These are phyloP conservation scores for Monosporascus ibericus DNA, from an alignment of 2,329 filamentous ascomycete species.

Conservation along the genomic window DNA sequence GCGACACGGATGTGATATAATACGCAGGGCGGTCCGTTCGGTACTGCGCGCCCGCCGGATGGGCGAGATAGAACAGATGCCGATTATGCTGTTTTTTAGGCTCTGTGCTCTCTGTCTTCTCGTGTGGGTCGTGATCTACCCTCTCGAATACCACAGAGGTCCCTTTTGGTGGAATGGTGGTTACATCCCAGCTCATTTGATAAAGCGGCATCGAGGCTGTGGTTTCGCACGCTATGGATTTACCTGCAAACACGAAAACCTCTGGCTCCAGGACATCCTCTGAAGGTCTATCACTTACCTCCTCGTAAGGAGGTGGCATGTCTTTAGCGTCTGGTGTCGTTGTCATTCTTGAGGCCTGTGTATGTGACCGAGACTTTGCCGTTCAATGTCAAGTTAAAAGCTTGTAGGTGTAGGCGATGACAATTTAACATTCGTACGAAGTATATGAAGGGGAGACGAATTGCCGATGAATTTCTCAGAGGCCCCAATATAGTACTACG, in stretches of 20 bases:
- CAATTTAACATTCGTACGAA: too few relatives aligned
- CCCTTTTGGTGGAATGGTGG: slow-evolving; percentile 5
- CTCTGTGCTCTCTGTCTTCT: not conserved
- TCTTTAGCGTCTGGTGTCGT: not conserved
- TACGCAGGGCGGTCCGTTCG: slow-evolving; percentile 1
- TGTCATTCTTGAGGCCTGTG: too few relatives aligned
- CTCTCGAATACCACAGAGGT: slow-evolving; percentile 6
- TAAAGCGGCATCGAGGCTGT: slow-evolving; percentile 3
- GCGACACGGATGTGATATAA: slow-evolving; percentile 9
- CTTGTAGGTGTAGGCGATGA: too few relatives aligned
- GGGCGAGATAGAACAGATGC: slow-evolving; percentile 9
- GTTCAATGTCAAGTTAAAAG: too few relatives aligned
- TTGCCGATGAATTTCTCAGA: too few relatives aligned
- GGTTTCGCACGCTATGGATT: slow-evolving; percentile 1
- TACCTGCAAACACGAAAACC: not conserved
- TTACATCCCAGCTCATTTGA: slow-evolving; percentile 5
- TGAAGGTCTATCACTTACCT: not conserved
- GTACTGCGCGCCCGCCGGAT: slow-evolving; percentile 1
- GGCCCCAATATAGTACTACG: too few relatives aligned
- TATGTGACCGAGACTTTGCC: too few relatives aligned
- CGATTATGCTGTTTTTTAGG: not conserved
- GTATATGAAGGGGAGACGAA: too few relatives aligned
- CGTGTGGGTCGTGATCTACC: not conserved
- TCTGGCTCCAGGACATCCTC: not conserved
- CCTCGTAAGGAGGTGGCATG: not conserved